Percentiles rank a stretch among this genome's conserved stretches.
Conservation (phyloP, 2,329 filamentous ascomycete species). For the Didymella exigua region DNA sequence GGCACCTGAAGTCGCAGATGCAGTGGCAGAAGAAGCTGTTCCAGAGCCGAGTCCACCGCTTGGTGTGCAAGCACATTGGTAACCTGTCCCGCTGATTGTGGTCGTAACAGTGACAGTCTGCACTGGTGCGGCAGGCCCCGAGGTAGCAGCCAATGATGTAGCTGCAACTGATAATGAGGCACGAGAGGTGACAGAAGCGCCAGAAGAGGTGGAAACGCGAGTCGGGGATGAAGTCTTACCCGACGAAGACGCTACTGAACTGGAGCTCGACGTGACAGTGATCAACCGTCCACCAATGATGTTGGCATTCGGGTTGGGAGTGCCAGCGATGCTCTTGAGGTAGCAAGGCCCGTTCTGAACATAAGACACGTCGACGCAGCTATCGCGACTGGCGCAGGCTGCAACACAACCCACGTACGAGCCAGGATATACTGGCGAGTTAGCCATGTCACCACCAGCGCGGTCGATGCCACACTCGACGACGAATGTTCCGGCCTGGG, state of each 20-base stretch:
- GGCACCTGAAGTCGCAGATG: neutral
- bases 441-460: neutral
- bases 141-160: neutral
- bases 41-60: neutral
- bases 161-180: neutral
- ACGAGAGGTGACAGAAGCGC: neutral
- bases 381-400: neutral
- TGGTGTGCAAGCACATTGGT: slow-evolving; percentile 22
- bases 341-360: slow-evolving; percentile 4
- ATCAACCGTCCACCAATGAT: slow-evolving; percentile 26
- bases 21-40: neutral
- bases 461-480: slow-evolving; percentile 7
- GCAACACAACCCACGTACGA: slow-evolving; percentile 4
- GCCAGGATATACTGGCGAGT: slow-evolving; percentile 7
- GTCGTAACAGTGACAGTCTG: slow-evolving; percentile 20
- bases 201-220: neutral
- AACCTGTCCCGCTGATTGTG: slow-evolving; percentile 10
- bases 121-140: neutral
- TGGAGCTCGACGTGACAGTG: neutral
- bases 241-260: neutral
- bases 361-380: slow-evolving; percentile 3
- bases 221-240: neutral
- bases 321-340: slow-evolving; percentile 5
- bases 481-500: neutral
- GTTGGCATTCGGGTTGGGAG: slow-evolving; percentile 3